A percentile compares a stretch with the other conserved stretches of the same genome.
These are phyloP conservation scores for Corinectria fuckeliana DNA, from an alignment of 2,329 filamentous ascomycete genomes.

Conservation along the genomic window DNA sequence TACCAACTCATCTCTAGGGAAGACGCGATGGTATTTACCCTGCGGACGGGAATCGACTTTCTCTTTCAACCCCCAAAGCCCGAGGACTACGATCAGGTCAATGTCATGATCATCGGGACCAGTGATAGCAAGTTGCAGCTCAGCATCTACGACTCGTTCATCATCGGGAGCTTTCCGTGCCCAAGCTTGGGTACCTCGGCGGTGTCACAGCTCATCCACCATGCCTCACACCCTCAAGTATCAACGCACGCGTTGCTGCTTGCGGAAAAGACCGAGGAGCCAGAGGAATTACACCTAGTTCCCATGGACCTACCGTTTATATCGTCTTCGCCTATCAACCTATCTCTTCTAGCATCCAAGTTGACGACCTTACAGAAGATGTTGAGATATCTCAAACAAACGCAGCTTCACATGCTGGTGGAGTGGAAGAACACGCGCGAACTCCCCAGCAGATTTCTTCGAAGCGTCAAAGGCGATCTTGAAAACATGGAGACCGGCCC, in stretches of 20 bases:
- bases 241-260: slow-evolving; percentile 80
- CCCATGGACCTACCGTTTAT: slow-evolving; percentile 87
- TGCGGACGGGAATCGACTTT: slow-evolving; percentile 71
- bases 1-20: slow-evolving; percentile 44
- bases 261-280: slow-evolving; percentile 42
- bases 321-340: slow-evolving; percentile 76
- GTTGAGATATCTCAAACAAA: slow-evolving; percentile 82
- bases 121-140: slow-evolving; percentile 75
- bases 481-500: slow-evolving; percentile 63
- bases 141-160: slow-evolving; percentile 85
- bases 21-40: slow-evolving; percentile 71
- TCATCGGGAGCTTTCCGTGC: slow-evolving; percentile 71
- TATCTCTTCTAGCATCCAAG: slow-evolving; percentile 85
- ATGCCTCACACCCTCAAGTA: slow-evolving; percentile 74
- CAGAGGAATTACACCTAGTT: slow-evolving; percentile 59
- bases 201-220: slow-evolving; percentile 54
- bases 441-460: slow-evolving; percentile 78
- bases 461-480: slow-evolving; percentile 78
- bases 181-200: slow-evolving; percentile 43
- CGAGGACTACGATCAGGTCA: slow-evolving; percentile 75
- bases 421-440: slow-evolving; percentile 87
- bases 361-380: slow-evolving; percentile 88
- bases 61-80: slow-evolving; percentile 69
- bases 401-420: slow-evolving; percentile 76
- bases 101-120: slow-evolving; percentile 78